phyloP scores from a whole-genome alignment of 306 rosid species.

The Cucurbita ficifolia region DNA sequence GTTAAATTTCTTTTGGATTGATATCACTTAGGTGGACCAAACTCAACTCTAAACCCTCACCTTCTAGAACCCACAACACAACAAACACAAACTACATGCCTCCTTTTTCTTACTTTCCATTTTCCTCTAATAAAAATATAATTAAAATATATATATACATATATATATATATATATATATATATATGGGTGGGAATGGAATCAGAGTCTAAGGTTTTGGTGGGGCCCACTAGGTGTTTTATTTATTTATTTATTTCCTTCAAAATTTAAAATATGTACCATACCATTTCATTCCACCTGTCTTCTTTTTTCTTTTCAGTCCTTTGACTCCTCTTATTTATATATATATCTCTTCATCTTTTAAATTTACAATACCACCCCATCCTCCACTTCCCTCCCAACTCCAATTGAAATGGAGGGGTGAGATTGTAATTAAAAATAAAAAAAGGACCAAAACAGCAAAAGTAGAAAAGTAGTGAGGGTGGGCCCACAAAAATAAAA shows the following conservation, averaged over 20 bases:
- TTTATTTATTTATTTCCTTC: not conserved
- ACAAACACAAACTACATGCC: too few species aligned
- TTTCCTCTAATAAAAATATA: too few species aligned
- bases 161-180: too few species aligned
- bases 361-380: not conserved
- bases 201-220: not conserved
- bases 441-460: not conserved
- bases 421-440: not conserved
- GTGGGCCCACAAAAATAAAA: conserved; percentile 34
- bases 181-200: too few species aligned
- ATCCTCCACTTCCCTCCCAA: too few species aligned
- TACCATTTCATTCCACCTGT: not conserved
- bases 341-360: too few species aligned
- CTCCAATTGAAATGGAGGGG: not conserved
- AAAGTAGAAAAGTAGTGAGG: conserved; percentile 12
- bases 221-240: not conserved
- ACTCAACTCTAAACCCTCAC: too few species aligned
- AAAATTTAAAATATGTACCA: not conserved
- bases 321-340: not conserved
- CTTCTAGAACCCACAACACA: too few species aligned
- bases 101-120: too few species aligned
- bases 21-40: too few species aligned
- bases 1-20: too few species aligned
- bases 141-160: too few species aligned
- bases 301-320: not conserved